Evolutionary conservation across 805 yeast species (phyloP), one percentile per base, ranked within the genome.

Genomic region (Nakazawaea ishiwadae): DNA sequence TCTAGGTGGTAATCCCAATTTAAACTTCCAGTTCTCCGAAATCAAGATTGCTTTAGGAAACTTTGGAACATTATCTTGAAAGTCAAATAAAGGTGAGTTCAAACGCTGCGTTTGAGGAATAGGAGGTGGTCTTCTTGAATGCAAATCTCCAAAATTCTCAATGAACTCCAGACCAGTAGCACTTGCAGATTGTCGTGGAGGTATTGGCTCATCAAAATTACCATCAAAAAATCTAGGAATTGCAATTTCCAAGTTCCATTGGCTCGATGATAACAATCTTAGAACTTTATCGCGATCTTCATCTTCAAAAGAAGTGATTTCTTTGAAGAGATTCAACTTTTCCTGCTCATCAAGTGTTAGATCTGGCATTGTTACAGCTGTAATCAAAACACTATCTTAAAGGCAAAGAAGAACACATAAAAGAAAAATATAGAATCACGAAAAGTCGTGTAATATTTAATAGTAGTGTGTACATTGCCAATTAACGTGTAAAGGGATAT

Each of bases 191-290:
- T 8, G 26, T 4, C 10, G 17, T 5, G 40, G 36, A 2, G 23
- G 24, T 26, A 27, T 16, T 5, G 18, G 27, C n/a, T 30, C 40
- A 14, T 58, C 68, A 21, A 76, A 66, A 38, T 69, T 66, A 15
- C 71, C 73, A 50, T 83, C 90, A 53, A 80, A 80, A 54, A 69
- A 83, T 38, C 77, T 68, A 3, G 81, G 71, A 24, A 81, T 58
- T 1, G 88, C 77, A 32, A 71, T 64, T 50, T 81, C 85, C 37
- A 83, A 53, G 51, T 80, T 71, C 80, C 80, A 79, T 37, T 77
- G 71, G 49, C 77, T 71, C 35, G 72, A 68, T 24, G 66, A 58
- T 39, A 82, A 54, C 19, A 81, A 55, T 39, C 64, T 57, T 4
- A 71, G 56, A 3, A 80, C 70, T 33, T 71, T 66, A 1, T 68